phyloP scores from a whole-genome alignment of 2,329 filamentous ascomycete species.

The Malbranchea zuffiana region DNA sequence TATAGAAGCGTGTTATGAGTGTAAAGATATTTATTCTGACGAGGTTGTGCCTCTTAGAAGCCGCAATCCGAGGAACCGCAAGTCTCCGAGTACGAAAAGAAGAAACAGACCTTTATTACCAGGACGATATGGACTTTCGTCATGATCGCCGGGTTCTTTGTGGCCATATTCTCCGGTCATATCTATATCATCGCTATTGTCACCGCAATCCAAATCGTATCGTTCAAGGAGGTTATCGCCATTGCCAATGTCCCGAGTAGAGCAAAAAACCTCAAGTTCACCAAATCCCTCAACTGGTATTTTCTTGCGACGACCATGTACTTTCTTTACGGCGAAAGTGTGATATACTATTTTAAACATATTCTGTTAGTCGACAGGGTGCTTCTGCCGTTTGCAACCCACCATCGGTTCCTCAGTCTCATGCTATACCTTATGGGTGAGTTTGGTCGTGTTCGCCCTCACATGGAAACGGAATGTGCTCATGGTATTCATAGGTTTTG shows the following conservation, averaged over 20 bases:
- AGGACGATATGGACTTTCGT: constrained; percentile 95
- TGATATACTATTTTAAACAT: constrained; percentile 99
- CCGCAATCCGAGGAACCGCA: constrained; percentile 4
- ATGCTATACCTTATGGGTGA: constrained; percentile 92
- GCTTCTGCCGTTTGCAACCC: constrained; percentile 82
- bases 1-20: not conserved
- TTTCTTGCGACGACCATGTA: constrained; percentile 99
- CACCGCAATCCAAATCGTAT: constrained; percentile 88
- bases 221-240: constrained; percentile 98
- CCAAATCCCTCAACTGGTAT: constrained; percentile 97
- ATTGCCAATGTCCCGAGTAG: constrained; percentile 91
- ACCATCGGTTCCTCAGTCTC: constrained; percentile 98
- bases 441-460: constrained; percentile 23
- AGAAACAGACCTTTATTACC: constrained; percentile 95
- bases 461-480: not conserved
- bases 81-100: constrained; percentile 82
- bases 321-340: constrained; percentile 95
- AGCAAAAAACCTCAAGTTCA: constrained; percentile 81
- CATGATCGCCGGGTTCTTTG: constrained; percentile 92
- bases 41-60: constrained; percentile 1
- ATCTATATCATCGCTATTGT: constrained; percentile 93
- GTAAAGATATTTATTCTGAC: constrained; percentile 5
- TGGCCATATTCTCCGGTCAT: constrained; percentile 85
- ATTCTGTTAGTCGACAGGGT: constrained; percentile 92
- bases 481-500: constrained; percentile 59